Evolutionary conservation across 148 eudicot species (phyloP).

Genomic region (Talinum fruticosum): DNA sequence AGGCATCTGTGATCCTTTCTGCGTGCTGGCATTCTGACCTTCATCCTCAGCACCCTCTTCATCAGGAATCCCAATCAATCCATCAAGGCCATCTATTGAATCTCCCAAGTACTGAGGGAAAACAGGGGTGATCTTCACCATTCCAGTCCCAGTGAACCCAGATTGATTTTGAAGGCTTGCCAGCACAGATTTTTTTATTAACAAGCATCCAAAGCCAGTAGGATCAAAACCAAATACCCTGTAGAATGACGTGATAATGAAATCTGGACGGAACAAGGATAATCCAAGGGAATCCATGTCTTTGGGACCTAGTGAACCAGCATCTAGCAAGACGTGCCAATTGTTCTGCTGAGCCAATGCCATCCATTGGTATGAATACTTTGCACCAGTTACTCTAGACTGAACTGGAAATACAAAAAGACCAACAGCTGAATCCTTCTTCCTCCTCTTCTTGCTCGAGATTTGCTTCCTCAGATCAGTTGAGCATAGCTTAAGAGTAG

Average conservation of each 20-base stretch:
- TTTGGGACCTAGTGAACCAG: constrained; percentile 91
- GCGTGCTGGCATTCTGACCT: constrained; percentile 49
- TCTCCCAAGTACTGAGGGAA: constrained; percentile 80
- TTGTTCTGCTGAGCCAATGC: constrained; percentile 92
- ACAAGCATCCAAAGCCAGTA: constrained; percentile 94
- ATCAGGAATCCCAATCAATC: constrained; percentile 46
- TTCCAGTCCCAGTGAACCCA: constrained; percentile 84
- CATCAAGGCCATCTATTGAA: constrained; percentile 74
- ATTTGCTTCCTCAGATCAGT: constrained; percentile 86
- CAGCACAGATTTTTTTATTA: constrained; percentile 87
- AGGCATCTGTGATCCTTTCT: constrained; percentile 59
- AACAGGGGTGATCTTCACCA: constrained; percentile 85
- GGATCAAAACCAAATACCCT: constrained; percentile 92
- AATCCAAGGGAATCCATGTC: constrained; percentile 98
- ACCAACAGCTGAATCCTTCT: constrained; percentile 81
- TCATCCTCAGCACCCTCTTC: constrained; percentile 50
- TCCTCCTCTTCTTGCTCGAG: constrained; percentile 71
- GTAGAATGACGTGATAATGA: constrained; percentile 88
- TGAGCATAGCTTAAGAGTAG: constrained; percentile 82
- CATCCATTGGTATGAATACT: constrained; percentile 99
- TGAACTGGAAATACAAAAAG: constrained; percentile 96
- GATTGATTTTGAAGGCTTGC: constrained; percentile 80
- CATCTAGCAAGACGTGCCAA: constrained; percentile 95
- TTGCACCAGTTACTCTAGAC: constrained; percentile 90
- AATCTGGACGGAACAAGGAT: constrained; percentile 87